phyloP scores from a whole-genome alignment of 177 flowering plant species.

The Tripterygium wilfordii region DNA sequence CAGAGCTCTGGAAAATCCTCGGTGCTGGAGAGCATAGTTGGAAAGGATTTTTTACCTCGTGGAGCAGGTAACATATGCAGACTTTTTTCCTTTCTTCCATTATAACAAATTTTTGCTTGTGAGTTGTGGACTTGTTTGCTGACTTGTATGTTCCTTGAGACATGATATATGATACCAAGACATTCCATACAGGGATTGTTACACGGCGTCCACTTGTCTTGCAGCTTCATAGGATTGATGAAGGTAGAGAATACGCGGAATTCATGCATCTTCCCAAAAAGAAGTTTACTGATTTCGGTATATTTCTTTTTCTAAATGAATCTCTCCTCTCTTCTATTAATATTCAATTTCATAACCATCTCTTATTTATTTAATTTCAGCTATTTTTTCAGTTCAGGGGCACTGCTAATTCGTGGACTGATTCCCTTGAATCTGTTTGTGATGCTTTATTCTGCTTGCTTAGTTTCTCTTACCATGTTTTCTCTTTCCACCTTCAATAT shows the following conservation, averaged over 20 bases:
- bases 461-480: neutral
- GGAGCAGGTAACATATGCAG: constrained; percentile 43
- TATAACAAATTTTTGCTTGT: neutral
- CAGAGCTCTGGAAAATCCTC: constrained; percentile 79
- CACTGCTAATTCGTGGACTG: too few relatives aligned
- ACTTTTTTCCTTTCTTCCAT: neutral
- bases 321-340: neutral
- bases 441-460: neutral
- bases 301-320: neutral
- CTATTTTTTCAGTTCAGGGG: too few relatives aligned
- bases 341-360: too few relatives aligned
- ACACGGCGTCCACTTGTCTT: constrained; percentile 73
- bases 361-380: too few relatives aligned
- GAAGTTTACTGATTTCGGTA: constrained; percentile 66
- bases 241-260: constrained; percentile 70
- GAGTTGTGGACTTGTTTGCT: neutral
- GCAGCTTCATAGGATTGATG: constrained; percentile 66
- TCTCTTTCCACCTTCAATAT: too few relatives aligned
- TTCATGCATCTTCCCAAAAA: constrained; percentile 67
- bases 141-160: neutral
- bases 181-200: constrained; percentile 50
- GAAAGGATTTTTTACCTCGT: constrained; percentile 73
- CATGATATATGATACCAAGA: constrained; percentile 4
- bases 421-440: too few relatives aligned
- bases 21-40: constrained; percentile 69